Evolutionary conservation across 2,329 filamentous ascomycete species (phyloP), one percentile per base, ranked within the genome.

Genomic region (Zalaria sp.): DNA sequence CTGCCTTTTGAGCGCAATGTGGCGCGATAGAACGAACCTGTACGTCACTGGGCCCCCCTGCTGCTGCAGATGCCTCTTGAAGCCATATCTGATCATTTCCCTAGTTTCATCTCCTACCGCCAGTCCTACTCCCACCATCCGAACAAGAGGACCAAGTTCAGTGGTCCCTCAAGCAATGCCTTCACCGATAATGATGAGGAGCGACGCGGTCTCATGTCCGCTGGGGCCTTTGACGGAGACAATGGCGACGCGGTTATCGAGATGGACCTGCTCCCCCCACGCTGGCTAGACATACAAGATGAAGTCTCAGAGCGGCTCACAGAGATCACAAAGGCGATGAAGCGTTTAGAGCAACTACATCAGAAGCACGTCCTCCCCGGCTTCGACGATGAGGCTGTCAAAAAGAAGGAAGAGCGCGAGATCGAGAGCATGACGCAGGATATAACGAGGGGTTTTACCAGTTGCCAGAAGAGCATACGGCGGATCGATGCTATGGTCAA

Each of bases 21-120:
- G 88, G 88, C 86, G 91, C 71, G 91, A 98, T 74, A 83, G 91
- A 67, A 98, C 91, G 54, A 98, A 96, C 62, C 83, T 98, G 87
- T 95, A 78, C 54, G 76, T 58, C 32, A 18, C 18, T 18, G 18
- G 18, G 18, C 18, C 18, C 18, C 18, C 18, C 18, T 18, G 18
- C 18, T 18, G 18, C 18, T 18, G 18, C 18, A 18, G 18, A 18
- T 18, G 18, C 18, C 18, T 18, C 18, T 18, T 18, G 18, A 18
- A 18, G 18, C 18, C 18, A 18, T 18, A 18, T 18, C 18, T 18
- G 18, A 18, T 18, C 18, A 18, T 18, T 18, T 18, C 18, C 37
- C 29, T 58, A 94, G 89, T 61, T 98, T 93, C 64, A 91, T 98
- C 61, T 96, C 91, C 64, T 98, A 96, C 72, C 88, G 91, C 57